phyloP scores from a whole-genome alignment of 768 basidiomycete genomes.

The Leucosporidium yakuticum region DNA sequence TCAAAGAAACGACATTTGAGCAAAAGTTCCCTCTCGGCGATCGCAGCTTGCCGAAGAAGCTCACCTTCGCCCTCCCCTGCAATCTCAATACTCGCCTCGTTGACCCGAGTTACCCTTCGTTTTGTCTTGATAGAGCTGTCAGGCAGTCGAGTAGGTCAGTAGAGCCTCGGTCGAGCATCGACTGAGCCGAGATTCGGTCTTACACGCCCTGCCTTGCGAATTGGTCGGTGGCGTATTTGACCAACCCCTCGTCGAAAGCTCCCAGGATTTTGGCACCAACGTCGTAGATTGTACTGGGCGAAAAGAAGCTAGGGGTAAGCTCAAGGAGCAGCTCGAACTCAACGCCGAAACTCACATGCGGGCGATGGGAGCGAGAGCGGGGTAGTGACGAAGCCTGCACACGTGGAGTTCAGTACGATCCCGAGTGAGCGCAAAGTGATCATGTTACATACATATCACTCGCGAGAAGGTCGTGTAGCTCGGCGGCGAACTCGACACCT shows the following conservation, averaged over 20 bases:
- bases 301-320: conserved; percentile 54
- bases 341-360: too few species aligned
- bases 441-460: conserved; percentile 50
- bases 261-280: conserved; percentile 71
- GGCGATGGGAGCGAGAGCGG: too few species aligned
- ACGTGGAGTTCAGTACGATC: too few species aligned
- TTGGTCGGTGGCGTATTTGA: conserved; percentile 51
- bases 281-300: conserved; percentile 72
- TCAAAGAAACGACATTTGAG: too few species aligned
- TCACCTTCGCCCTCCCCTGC: conserved; percentile 58
- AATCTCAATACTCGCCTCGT: conserved; percentile 40
- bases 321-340: too few species aligned
- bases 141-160: neutral
- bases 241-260: conserved; percentile 62
- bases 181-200: too few species aligned
- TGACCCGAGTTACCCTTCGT: conserved; percentile 68
- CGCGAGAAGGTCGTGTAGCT: conserved; percentile 69
- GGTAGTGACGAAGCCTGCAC: too few species aligned
- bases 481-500: conserved; percentile 77
- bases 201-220: conserved; percentile 60
- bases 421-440: too few species aligned
- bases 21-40: conserved; percentile 1
- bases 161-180: too few species aligned
- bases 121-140: conserved; percentile 54
- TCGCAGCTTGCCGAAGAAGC: too few species aligned